Evolutionary conservation across 208 protist genomes (phyloP).

Genomic region (Leishmania guyanensis): DNA sequence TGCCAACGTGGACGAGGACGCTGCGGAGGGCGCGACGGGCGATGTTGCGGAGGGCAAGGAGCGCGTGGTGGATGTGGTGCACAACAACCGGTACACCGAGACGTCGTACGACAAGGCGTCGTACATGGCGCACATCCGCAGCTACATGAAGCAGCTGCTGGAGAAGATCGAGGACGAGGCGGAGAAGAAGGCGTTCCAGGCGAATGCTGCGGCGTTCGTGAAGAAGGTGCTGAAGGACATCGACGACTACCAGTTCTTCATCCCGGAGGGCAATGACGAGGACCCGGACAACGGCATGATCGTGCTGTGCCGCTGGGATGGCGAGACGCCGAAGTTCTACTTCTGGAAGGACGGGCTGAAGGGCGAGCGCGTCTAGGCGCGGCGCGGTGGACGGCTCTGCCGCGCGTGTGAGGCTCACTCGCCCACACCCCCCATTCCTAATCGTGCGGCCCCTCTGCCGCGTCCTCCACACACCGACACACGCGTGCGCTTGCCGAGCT

Average conservation of each 20-base stretch:
- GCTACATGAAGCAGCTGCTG: constrained; percentile 91
- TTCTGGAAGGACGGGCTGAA: constrained; percentile 92
- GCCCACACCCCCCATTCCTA: background rate
- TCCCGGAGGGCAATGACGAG: constrained; percentile 90
- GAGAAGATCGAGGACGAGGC: constrained; percentile 82
- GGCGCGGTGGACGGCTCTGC: background rate
- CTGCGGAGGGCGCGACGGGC: constrained; percentile 80
- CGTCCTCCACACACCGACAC: background rate
- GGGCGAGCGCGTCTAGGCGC: constrained; percentile 78
- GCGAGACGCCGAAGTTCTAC: constrained; percentile 88
- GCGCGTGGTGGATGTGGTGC: constrained; percentile 86
- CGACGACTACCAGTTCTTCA: constrained; percentile 94
- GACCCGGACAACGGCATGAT: constrained; percentile 91
- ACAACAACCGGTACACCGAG: constrained; percentile 92
- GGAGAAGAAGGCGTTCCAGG: constrained; percentile 90
- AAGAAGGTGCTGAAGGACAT: constrained; percentile 93
- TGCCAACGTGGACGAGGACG: constrained; percentile 91
- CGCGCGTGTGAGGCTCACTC: background rate
- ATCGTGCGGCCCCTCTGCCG: background rate
- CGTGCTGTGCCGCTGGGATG: constrained; percentile 89
- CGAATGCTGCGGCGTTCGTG: constrained; percentile 83
- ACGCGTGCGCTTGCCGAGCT: background rate
- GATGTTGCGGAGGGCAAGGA: constrained; percentile 82
- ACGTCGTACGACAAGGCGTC: constrained; percentile 93
- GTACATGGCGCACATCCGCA: constrained; percentile 93